Evolutionary conservation across 306 rosid genomes (phyloP), one percentile per base, ranked within the genome.

Genomic region (Elaeagnus macrophylla): DNA sequence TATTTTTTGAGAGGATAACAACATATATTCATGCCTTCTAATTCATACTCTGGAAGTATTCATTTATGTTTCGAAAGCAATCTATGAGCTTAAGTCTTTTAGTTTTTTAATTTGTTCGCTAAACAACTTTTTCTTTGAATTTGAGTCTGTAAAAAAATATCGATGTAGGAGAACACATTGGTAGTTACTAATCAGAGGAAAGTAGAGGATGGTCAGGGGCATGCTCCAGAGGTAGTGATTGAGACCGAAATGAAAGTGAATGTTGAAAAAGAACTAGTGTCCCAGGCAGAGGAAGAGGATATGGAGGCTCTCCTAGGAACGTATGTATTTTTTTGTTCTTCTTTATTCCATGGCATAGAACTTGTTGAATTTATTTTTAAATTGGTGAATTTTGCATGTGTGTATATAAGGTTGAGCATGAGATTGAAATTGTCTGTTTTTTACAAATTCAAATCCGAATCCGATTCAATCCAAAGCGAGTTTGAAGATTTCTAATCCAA

Each of bases 211-310:
- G 99, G 72, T 50, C 46, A 41, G 32, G 32, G 32, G 46, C 77
- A 81, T 44, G 72, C 68, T 75, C 79, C 68, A 64, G 68, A 80
- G 69, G 54, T 57, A 42, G 87, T 53, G 42, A 76, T 72, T 48
- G 87, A 80, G 59, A 49, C 77, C 53, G 93, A 87, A 71, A 53
- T 84, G 80, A 84, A 87, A 62, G 99, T 86, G 67, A 76, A 77
- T 9, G 99, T 91, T 37, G 99, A 84, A 64, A 91, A 87, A 78
- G 99, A 91, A 60, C 96, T 91, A 65, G 99, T 87, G 55, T 87
- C 93, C 51, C 99, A 91, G 71, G 96, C 88, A 19, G 99, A 91
- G 80, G 99, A 91, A 77, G 99, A 87, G 79, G 96, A 91, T 72
- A 84, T 91, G 95, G 87, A 91, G 67, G 99, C 96, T 57, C 96